phyloP scores from a whole-genome alignment of 305 asterid genomes.

The Lippia alba region DNA sequence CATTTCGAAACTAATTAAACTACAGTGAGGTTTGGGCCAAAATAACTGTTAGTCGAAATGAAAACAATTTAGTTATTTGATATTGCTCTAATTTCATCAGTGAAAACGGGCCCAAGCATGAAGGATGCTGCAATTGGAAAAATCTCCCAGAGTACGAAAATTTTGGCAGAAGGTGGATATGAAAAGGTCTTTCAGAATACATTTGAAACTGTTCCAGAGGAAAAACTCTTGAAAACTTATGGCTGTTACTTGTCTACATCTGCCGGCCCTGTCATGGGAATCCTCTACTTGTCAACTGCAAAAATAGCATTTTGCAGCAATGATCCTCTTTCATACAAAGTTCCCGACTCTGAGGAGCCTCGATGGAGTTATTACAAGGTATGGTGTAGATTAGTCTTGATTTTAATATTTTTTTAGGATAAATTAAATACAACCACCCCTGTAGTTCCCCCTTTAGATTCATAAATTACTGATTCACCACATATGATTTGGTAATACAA shows the following conservation, averaged over 20 bases:
- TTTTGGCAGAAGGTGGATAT: slow-evolving; percentile 93
- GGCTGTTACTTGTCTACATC: slow-evolving; percentile 96
- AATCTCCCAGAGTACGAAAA: slow-evolving; percentile 85
- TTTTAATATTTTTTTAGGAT: no score
- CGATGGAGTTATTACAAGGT: slow-evolving; percentile 94
- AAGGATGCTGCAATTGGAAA: slow-evolving; percentile 96
- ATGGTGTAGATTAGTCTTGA: not conserved
- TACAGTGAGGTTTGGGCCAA: not conserved
- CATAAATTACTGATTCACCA: no score
- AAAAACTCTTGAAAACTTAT: slow-evolving; percentile 74
- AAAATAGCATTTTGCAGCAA: slow-evolving; percentile 91
- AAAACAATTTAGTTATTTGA: slow-evolving; percentile 13
- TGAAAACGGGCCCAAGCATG: slow-evolving; percentile 93
- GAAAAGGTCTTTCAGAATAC: slow-evolving; percentile 83
- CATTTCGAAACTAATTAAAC: slow-evolving; percentile 10
- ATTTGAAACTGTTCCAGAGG: slow-evolving; percentile 78
- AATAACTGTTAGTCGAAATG: not conserved
- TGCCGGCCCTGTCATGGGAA: slow-evolving; percentile 94
- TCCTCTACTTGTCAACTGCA: slow-evolving; percentile 71
- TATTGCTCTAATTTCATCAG: slow-evolving; percentile 44
- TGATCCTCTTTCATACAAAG: slow-evolving; percentile 80
- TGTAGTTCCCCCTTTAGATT: no score
- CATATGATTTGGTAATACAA: not conserved
- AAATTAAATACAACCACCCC: no score
- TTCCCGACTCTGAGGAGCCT: slow-evolving; percentile 64